Evolutionary conservation across 192 early-diverging fungal species (phyloP).

Genomic region (Piromyces finnis): DNA sequence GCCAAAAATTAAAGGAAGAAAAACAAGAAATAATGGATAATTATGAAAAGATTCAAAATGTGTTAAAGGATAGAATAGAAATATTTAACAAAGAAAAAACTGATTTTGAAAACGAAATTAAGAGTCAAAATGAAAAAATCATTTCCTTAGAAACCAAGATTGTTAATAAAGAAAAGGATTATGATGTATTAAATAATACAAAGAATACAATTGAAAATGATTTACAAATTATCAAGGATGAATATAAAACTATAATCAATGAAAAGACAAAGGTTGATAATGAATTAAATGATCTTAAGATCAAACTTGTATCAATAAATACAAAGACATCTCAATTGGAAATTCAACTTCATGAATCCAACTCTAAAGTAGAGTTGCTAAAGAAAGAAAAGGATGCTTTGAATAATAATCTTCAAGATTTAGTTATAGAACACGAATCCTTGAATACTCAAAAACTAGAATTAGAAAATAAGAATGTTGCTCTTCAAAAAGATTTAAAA

Average conservation of each 20-base stretch:
- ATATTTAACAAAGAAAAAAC: background rate
- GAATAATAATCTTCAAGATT: background rate
- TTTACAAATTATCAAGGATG: background rate
- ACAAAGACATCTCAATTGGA: background rate
- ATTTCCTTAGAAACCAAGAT: background rate
- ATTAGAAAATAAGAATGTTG: background rate
- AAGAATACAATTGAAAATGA: background rate
- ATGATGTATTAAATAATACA: background rate
- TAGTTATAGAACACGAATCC: background rate
- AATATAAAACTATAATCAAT: background rate
- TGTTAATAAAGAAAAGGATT: background rate
- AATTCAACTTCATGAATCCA: background rate
- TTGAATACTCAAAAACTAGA: background rate
- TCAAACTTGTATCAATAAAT: background rate
- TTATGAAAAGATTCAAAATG: background rate
- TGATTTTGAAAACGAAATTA: background rate
- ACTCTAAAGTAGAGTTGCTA: background rate
- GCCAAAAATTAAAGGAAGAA: background rate
- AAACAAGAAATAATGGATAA: background rate
- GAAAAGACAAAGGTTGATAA: background rate
- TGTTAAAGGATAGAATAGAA: background rate
- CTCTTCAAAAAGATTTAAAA: background rate
- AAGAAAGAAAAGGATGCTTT: background rate
- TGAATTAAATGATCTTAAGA: background rate
- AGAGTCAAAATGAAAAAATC: background rate